A percentile compares a stretch with the other conserved stretches of the same genome.
These are phyloP conservation scores for Penicilliopsis zonata DNA, from an alignment of 495 filamentous ascomycete species.

Conservation along the genomic window DNA sequence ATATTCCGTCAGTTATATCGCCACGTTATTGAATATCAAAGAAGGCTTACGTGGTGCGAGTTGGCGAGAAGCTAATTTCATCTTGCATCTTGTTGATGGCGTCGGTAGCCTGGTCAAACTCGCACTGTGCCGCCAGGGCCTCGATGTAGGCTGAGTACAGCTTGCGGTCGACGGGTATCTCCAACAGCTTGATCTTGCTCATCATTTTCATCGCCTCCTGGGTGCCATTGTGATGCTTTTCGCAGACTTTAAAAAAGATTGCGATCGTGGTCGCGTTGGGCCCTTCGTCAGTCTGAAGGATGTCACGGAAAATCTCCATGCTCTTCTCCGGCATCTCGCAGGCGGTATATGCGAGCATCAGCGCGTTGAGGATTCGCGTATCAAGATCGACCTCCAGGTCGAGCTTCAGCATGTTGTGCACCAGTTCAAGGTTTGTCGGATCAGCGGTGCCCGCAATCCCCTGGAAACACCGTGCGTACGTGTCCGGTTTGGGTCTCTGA, in stretches of 20 bases:
- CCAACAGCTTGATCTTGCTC: slow-evolving; percentile 58
- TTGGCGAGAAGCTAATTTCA: slow-evolving; percentile 51
- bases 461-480: slow-evolving; percentile 65
- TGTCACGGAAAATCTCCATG: slow-evolving; percentile 70
- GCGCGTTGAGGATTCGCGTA: slow-evolving; percentile 62
- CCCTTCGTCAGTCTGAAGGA: slow-evolving; percentile 65
- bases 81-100: slow-evolving; percentile 52
- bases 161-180: slow-evolving; percentile 56
- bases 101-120: slow-evolving; percentile 50
- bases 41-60: slow-evolving; percentile 55
- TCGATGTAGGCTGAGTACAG: slow-evolving; percentile 66
- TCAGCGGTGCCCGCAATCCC: slow-evolving; percentile 59
- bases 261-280: slow-evolving; percentile 67
- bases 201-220: slow-evolving; percentile 60
- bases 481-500: slow-evolving; percentile 52
- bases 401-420: slow-evolving; percentile 89
- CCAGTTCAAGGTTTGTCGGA: slow-evolving; percentile 49
- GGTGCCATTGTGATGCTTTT: slow-evolving; percentile 48
- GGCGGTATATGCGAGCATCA: slow-evolving; percentile 75
- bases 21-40: slow-evolving; percentile 6
- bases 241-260: slow-evolving; percentile 67
- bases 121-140: slow-evolving; percentile 56
- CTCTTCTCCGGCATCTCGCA: slow-evolving; percentile 52
- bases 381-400: slow-evolving; percentile 66
- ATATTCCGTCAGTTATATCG: slow-evolving; percentile 11